A percentile compares a stretch with the other conserved stretches of the same genome.
Conservation (phyloP, 2,329 filamentous ascomycete species). For the Pseudogymnoascus sp. region DNA sequence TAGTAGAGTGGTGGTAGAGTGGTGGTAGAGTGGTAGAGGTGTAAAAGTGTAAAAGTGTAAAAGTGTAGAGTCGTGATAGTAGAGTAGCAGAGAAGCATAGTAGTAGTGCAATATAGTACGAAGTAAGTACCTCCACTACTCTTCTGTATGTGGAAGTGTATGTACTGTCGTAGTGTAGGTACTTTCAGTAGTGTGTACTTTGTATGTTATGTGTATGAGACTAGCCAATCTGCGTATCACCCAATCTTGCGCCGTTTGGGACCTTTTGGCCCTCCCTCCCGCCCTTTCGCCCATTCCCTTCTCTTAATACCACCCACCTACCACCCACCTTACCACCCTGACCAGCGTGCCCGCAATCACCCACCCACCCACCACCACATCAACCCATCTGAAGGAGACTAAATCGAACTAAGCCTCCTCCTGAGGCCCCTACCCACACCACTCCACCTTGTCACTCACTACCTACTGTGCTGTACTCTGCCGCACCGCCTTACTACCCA, state of each 20-base stretch:
- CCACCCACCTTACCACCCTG: neutral
- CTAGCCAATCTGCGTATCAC: constrained; percentile 8
- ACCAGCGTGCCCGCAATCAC: constrained; percentile 5
- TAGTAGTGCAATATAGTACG: neutral
- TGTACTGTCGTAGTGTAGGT: neutral
- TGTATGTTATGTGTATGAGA: neutral
- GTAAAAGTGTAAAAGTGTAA: neutral
- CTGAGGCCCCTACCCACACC: neutral
- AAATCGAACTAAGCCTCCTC: constrained; percentile 9
- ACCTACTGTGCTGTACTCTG: neutral
- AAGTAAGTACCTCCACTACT: neutral
- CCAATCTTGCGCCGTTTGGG: neutral
- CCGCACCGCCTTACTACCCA: constrained; percentile 8
- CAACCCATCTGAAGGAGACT: neutral
- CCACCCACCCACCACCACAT: neutral
- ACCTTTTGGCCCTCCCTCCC: neutral
- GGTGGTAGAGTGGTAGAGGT: neutral
- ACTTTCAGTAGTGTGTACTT: neutral
- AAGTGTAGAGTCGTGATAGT: neutral
- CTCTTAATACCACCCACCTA: no score
- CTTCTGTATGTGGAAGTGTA: neutral
- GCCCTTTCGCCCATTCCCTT: neutral
- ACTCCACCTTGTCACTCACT: neutral
- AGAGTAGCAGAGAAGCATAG: neutral
- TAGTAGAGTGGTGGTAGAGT: neutral